Evolutionary conservation across 2,329 filamentous ascomycete genomes (phyloP), one percentile per base, ranked within the genome.

Genomic region (Cordyceps farinosa): DNA sequence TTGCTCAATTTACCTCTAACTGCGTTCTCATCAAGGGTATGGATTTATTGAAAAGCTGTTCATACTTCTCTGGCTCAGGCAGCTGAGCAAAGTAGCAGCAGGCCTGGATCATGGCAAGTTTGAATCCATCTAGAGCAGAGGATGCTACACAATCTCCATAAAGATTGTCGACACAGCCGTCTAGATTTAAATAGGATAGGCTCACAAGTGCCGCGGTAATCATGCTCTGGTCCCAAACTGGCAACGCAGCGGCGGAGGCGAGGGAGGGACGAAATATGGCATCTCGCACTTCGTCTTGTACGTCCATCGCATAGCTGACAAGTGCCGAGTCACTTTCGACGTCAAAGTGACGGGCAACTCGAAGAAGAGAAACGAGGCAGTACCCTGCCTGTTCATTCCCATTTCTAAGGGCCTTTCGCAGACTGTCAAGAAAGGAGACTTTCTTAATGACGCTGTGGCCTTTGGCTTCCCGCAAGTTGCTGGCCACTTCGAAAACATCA

Each of bases 401-500:
- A 70, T 87, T 87, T 62, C 84, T 80, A 59, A 89, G 74, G 27
- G 84, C 79, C 70, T 90, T 90, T 68, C 85, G 80, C 13, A 90
- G 73, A 48, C 80, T 80, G 65, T 90, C 87, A 17, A 90, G 76
- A 67, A 89, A 89, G 3, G 82, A 79, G 6, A 88, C 84, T 69
- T 88, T 89, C 74, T 90, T 90, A 17, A 82, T 79, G 72, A 89
- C 84, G 67, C 83, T 82, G 61, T 80, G 79, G 67, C 82, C 84
- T 71, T 87, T 89, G 36, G 82, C 81, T 66, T 89, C 86, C 64
- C 86, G 81, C 71, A 90, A 78, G 72, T 87, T 87, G 72, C 86
- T 88, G 32, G 87, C 87, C 40, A 89, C 85, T 72, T 89, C 86
- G 67, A 90, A 90, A 6, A 90, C 84, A 67, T 90, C 87, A 4